Evolutionary conservation across 352 stramenopile genomes (phyloP), one percentile per base, ranked within the genome.

Genomic region (Phytophthora litchii): DNA sequence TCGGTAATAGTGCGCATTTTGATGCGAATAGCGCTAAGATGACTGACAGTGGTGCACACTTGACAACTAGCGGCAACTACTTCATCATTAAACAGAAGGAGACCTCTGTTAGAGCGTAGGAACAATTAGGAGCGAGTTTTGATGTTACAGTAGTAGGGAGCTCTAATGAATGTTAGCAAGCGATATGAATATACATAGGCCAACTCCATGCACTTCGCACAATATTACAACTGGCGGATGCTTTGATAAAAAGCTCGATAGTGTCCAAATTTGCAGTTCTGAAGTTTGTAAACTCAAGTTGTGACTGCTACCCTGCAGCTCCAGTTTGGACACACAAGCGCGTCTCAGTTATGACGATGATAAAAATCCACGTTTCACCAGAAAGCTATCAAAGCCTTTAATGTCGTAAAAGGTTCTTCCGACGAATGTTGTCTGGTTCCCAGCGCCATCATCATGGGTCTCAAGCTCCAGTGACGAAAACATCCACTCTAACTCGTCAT

Each of bases 371-470:
- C 70, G 67, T 14, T 65, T 68, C 20, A 54, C 57, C 3, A 88
- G 35, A 43, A 88, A 91, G 1, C 48, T 62, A 10, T 86, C 70
- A 53, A 91, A 89, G 13, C 82, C 82, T 3, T 75, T 57, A 32
- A 91, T 88, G 41, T 91, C 82, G 69, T 91, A 91, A 50, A 87
- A 91, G 8, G 82, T 88, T 37, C 79, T 70, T 46, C 60, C 52
- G 0, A 70, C 61, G 47, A 80, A 78, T 4, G 1, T 63, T 31
- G 7, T 31, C 10, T 35, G n/a, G 7, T 12, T 29, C 3, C 35
- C 42, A 17, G 52, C 31, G 29, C 17, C 13, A 29, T 61, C 46
- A 3, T 29, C 29, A 21, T 72, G 37, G 25, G 10, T 38, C 13
- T 68, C 50, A 21, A 66, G 49, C 62, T 89, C 81, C n/a, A 91